Evolutionary conservation across 2,329 filamentous ascomycete genomes (phyloP).

Genomic region (Diaporthe sp.): DNA sequence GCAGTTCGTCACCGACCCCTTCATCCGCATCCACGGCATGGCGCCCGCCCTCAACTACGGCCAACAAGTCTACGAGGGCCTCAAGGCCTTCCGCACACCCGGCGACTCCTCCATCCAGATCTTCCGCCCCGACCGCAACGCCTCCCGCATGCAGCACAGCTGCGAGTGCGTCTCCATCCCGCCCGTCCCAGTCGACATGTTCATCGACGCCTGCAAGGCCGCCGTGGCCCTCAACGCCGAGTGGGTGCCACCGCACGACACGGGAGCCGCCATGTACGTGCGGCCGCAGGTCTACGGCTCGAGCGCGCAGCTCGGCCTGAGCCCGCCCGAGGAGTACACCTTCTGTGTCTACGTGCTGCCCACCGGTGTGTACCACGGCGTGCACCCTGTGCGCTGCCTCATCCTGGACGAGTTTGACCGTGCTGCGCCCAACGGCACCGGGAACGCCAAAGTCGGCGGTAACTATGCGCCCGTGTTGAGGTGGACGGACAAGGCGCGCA

Average conservation of each 20-base stretch:
- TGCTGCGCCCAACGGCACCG: constrained; percentile 90
- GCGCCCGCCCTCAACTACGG: constrained; percentile 96
- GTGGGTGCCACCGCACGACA: constrained; percentile 90
- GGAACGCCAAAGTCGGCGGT: constrained; percentile 92
- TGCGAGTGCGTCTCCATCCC: constrained; percentile 88
- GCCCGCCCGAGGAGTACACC: constrained; percentile 90
- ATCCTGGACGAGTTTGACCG: constrained; percentile 96
- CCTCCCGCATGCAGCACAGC: constrained; percentile 85
- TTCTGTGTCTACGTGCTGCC: constrained; percentile 93
- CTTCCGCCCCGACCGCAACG: constrained; percentile 91
- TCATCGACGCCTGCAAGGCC: constrained; percentile 81
- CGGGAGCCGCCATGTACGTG: constrained; percentile 92
- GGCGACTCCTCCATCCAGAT: constrained; percentile 79
- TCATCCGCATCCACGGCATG: constrained; percentile 93
- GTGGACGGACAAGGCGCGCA: constrained; percentile 85
- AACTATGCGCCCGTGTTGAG: constrained; percentile 95
- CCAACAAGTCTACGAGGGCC: constrained; percentile 97
- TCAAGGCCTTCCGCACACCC: constrained; percentile 92
- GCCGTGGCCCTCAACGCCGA: constrained; percentile 91
- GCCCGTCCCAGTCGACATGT: constrained; percentile 80
- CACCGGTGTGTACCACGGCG: constrained; percentile 94
- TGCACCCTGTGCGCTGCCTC: constrained; percentile 86
- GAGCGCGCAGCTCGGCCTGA: constrained; percentile 87
- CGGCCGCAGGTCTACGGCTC: constrained; percentile 91
- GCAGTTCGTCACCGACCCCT: constrained; percentile 85